phyloP scores from a whole-genome alignment of 2,329 filamentous ascomycete species.

The Penicillium brevicompactum region DNA sequence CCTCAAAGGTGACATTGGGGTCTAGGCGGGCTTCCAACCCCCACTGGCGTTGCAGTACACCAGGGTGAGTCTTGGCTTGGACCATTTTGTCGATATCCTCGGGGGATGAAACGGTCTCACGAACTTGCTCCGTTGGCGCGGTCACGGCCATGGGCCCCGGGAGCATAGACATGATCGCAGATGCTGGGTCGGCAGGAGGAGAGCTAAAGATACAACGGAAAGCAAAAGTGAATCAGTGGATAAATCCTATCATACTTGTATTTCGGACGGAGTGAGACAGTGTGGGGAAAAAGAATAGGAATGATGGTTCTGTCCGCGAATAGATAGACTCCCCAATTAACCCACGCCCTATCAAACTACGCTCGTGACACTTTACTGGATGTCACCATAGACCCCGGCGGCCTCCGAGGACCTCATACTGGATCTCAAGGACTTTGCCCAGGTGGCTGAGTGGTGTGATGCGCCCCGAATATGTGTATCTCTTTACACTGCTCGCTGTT shows the following conservation, averaged over 20 bases:
- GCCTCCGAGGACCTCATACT: too few species aligned
- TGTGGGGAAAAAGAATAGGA: background rate
- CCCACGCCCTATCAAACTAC: background rate
- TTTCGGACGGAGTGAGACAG: background rate
- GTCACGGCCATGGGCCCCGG: constrained; percentile 7
- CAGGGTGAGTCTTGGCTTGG: background rate
- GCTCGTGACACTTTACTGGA: background rate
- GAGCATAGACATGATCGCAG: constrained; percentile 4
- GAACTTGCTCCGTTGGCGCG: constrained; percentile 7
- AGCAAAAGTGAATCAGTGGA: background rate
- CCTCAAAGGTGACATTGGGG: constrained; percentile 26
- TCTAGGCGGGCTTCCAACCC: constrained; percentile 27
- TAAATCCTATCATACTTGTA: background rate
- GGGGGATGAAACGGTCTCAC: background rate
- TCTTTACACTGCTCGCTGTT: too few species aligned
- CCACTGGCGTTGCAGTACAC: constrained; percentile 16
- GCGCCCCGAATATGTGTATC: background rate
- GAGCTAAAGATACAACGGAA: background rate
- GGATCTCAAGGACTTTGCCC: too few species aligned
- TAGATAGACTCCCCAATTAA: background rate
- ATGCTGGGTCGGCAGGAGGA: background rate
- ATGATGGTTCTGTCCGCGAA: too few species aligned
- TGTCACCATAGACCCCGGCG: too few species aligned
- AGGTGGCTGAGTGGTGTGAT: too few species aligned
- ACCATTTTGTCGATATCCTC: constrained; percentile 2